phyloP scores from a whole-genome alignment of 345 rosid species.

The Salix exigua region DNA sequence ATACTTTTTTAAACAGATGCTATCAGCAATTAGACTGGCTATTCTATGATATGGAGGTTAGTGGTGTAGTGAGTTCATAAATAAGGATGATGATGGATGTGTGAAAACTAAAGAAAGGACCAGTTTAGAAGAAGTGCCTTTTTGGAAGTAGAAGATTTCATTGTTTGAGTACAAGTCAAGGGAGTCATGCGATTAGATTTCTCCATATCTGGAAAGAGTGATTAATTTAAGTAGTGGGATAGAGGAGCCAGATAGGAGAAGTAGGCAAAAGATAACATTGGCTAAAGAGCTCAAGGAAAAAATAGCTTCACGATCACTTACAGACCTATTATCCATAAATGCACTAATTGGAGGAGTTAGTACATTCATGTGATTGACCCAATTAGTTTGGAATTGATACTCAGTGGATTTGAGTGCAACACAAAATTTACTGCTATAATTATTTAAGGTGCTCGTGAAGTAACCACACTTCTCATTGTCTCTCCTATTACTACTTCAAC shows the following conservation, averaged over 20 bases:
- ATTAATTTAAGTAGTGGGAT: neutral
- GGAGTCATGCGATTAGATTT: neutral
- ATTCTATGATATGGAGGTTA: neutral
- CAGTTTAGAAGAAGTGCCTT: neutral
- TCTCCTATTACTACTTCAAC: neutral
- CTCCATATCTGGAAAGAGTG: neutral
- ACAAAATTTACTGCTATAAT: neutral
- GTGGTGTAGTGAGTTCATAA: neutral
- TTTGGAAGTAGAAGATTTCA: neutral
- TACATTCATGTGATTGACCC: neutral
- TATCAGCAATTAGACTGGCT: neutral
- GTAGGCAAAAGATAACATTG: neutral
- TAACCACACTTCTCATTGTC: neutral
- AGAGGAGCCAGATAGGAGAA: neutral
- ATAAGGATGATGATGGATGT: neutral
- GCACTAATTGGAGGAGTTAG: neutral
- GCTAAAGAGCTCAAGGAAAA: neutral
- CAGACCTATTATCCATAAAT: neutral
- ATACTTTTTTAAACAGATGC: neutral
- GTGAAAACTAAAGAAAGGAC: neutral
- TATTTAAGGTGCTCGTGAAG: neutral
- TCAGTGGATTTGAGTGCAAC: neutral
- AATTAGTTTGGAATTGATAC: neutral
- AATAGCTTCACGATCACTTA: neutral
- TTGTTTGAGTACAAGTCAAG: neutral